Evolutionary conservation across 2,329 filamentous ascomycete genomes (phyloP), one percentile per base, ranked within the genome.

Genomic region (Pseudodiploospora longispora): DNA sequence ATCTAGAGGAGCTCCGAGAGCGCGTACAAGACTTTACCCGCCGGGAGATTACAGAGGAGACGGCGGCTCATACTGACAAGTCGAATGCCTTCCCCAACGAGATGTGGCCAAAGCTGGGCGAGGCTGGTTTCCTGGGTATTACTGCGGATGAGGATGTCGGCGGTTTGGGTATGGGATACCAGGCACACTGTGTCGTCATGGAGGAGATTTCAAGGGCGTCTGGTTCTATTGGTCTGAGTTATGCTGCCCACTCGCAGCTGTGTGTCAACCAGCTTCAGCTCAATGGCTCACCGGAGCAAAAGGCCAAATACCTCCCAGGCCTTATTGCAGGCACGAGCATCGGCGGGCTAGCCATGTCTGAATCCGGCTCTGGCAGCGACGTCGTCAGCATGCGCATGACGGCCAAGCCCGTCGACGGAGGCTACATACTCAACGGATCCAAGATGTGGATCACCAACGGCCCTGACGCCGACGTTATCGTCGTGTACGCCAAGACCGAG

Each of bases 361-460:
- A 98, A 67, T 85, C 90, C 50, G 87, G 85, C 6, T 83, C 91
- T 1, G 91, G 91, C 10, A 90, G 84, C 54, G 91, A 98, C 66
- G 91, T 98, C 4, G 90, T 98, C 29, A 87, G 85, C 65, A 97
- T 97, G 91, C 87, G 90, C 62, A 94, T 83, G 37, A 83, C 79
- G 3, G 91, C 90, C 0, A 85, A 80, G 61, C 74, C 78, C 51
- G 85, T 87, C 8, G 85, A 93, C 56, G 90, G 89, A 32, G 91
- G 91, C 29, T 96, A 85, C 63, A 50, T 90, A 19, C 71, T 98
- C 44, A 88, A 90, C 58, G 91, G 90, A 30, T 87, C 83, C 48
- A 96, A 98, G 75, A 96, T 97, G 91, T 98, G 91, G 91, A 98
- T 98, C 62, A 98, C 91, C 50, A 98, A 98, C 66, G 87, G 91